phyloP scores from a whole-genome alignment of 208 protist species.

The Acanthamoeba castellanii region DNA sequence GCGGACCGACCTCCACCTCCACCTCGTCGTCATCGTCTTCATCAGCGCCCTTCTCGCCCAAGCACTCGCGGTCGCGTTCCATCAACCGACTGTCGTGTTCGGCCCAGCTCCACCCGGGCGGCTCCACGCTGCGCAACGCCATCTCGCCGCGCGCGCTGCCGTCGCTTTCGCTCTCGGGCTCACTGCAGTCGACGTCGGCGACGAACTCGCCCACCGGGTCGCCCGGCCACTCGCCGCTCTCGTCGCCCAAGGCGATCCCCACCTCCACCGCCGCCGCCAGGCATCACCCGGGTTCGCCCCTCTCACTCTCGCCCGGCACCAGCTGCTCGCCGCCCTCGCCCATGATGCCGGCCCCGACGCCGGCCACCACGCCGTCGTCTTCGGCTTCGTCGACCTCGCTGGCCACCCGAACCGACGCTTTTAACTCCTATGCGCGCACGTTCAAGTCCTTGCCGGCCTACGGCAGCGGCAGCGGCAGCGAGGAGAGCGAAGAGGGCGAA shows the following conservation, averaged over 20 bases:
- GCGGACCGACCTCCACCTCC: not conserved
- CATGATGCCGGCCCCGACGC: not conserved
- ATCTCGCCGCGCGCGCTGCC: conserved; percentile 5
- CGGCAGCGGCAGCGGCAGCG: not conserved
- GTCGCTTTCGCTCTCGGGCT: not conserved
- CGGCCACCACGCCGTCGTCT: not conserved
- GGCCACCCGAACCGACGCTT: not conserved
- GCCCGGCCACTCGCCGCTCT: conserved; percentile 1
- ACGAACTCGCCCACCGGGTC: not conserved
- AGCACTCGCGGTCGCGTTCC: conserved; percentile 34
- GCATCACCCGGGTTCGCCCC: not conserved
- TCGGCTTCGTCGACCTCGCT: not conserved
- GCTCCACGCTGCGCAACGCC: not conserved
- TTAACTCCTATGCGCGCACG: not conserved
- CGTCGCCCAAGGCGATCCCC: conserved; percentile 50
- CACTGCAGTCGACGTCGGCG: not conserved
- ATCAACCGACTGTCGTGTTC: conserved; percentile 20
- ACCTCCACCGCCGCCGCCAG: not conserved
- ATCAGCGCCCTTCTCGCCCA: not conserved
- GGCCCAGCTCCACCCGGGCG: not conserved
- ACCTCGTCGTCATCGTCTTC: conserved; percentile 5
- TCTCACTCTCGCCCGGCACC: not conserved
- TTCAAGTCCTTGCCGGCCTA: not conserved
- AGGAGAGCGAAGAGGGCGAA: conserved; percentile 42
- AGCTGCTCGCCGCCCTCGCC: conserved; percentile 1